These are phyloP conservation scores for Penicillium paradoxum DNA, from an alignment of 495 filamentous ascomycete species.

Conservation along the genomic window DNA sequence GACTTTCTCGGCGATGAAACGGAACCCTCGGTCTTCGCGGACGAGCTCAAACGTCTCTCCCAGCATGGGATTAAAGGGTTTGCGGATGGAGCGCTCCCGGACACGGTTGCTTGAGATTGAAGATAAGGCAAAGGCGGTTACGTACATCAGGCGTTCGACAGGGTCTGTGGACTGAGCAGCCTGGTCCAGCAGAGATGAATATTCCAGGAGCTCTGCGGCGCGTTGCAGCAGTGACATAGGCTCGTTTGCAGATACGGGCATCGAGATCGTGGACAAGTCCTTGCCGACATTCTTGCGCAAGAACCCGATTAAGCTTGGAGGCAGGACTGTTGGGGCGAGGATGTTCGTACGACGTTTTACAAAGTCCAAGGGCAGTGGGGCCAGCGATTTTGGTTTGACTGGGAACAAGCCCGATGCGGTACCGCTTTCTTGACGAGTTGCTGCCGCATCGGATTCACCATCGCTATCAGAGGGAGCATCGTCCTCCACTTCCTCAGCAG, in stretches of 20 bases:
- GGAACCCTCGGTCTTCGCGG: constrained; percentile 81
- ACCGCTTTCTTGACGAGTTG: constrained; percentile 33
- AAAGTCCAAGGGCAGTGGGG: constrained; percentile 67
- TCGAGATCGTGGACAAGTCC: constrained; percentile 89
- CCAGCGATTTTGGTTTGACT: constrained; percentile 62
- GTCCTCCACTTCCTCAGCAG: constrained; percentile 31
- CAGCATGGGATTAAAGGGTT: constrained; percentile 96
- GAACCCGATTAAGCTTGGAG: constrained; percentile 88
- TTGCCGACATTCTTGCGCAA: constrained; percentile 97
- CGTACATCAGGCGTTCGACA: constrained; percentile 69
- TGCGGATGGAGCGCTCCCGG: constrained; percentile 87
- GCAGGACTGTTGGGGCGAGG: constrained; percentile 62
- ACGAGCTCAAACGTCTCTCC: constrained; percentile 95
- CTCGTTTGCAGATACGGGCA: constrained; percentile 96
- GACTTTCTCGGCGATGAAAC: constrained; percentile 89
- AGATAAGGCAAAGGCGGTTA: constrained; percentile 88
- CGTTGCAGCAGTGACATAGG: constrained; percentile 85
- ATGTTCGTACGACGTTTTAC: constrained; percentile 68
- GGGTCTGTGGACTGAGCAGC: constrained; percentile 55
- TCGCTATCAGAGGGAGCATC: constrained; percentile 49
- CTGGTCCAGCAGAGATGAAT: constrained; percentile 74
- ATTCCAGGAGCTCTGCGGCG: constrained; percentile 83
- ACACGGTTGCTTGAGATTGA: constrained; percentile 71
- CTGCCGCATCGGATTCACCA: constrained; percentile 44
- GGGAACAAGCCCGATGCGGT: constrained; percentile 61